Conservation (phyloP, 176 grass and related monocot species). For the Oryza officinalis region DNA sequence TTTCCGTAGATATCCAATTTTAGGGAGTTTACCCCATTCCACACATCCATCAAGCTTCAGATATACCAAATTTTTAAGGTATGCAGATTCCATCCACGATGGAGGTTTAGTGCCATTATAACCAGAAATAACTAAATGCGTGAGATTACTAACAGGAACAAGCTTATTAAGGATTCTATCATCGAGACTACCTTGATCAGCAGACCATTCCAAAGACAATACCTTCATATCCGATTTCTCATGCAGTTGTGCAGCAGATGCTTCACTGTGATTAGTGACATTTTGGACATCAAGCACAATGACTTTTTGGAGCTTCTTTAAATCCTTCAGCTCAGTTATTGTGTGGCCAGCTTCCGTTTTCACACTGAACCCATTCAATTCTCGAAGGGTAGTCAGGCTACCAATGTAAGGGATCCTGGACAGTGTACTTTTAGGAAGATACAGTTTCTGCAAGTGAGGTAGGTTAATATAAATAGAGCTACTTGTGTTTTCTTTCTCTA, state of each 20-base stretch:
- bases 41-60: constrained; percentile 23
- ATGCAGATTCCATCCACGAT: constrained; percentile 30
- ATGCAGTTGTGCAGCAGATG: constrained; percentile 11
- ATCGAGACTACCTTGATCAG: not conserved
- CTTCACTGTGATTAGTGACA: constrained; percentile 15
- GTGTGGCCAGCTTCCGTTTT: constrained; percentile 2
- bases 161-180: constrained; percentile 23
- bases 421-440: constrained; percentile 20
- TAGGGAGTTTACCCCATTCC: constrained; percentile 28
- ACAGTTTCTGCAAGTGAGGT: constrained; percentile 31
- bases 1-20: constrained; percentile 8
- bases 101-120: constrained; percentile 36
- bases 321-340: constrained; percentile 41
- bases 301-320: constrained; percentile 25
- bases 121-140: constrained; percentile 26
- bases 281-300: constrained; percentile 38
- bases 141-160: constrained; percentile 29
- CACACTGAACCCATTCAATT: constrained; percentile 30
- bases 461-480: constrained; percentile 24
- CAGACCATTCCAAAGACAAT: constrained; percentile 35
- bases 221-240: constrained; percentile 23
- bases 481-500: not conserved
- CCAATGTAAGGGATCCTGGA: constrained; percentile 33
- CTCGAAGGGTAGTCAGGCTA: constrained; percentile 18
- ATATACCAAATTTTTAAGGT: constrained; percentile 11